Percentiles rank a stretch among this genome's conserved stretches.
Conservation (phyloP, 1,284 basidiomycete genomes). For the Cutaneotrichosporon sp. region DNA sequence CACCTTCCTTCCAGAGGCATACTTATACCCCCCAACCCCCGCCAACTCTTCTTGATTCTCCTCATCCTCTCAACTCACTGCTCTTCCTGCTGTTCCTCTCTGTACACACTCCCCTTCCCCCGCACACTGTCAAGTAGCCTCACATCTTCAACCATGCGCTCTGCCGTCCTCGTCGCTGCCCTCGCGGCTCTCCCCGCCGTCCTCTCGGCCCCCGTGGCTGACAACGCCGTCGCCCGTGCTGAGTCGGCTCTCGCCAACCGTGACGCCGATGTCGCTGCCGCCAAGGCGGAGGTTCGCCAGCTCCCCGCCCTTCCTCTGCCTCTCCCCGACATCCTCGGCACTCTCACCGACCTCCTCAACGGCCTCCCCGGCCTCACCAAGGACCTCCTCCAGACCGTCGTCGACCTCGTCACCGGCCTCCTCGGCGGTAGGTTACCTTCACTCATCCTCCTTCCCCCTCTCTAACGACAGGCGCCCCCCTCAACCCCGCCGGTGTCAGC, state of each 20-base stretch:
- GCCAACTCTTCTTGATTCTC: no score
- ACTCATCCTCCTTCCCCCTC: no score
- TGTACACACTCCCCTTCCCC: background rate
- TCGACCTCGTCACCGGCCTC: conserved; percentile 1
- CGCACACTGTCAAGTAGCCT: background rate
- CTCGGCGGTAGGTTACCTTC: background rate
- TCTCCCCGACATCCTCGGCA: background rate
- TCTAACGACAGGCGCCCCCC: background rate
- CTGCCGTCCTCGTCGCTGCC: background rate
- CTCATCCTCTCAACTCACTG: no score
- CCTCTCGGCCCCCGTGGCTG: background rate
- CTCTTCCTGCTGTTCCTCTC: no score
- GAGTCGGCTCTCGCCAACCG: background rate
- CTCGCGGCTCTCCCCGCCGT: background rate
- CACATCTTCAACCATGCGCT: background rate
- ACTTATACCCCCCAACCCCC: no score
- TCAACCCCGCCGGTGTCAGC: background rate
- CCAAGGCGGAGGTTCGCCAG: background rate
- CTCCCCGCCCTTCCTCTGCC: background rate
- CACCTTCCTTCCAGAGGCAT: no score
- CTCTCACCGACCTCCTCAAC: background rate
- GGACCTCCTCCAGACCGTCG: background rate
- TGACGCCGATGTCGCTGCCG: background rate
- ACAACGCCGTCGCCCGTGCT: background rate
- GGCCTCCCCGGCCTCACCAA: background rate